Evolutionary conservation across 352 stramenopile genomes (phyloP), one percentile per base, ranked within the genome.

Genomic region (Phytophthora syringae): DNA sequence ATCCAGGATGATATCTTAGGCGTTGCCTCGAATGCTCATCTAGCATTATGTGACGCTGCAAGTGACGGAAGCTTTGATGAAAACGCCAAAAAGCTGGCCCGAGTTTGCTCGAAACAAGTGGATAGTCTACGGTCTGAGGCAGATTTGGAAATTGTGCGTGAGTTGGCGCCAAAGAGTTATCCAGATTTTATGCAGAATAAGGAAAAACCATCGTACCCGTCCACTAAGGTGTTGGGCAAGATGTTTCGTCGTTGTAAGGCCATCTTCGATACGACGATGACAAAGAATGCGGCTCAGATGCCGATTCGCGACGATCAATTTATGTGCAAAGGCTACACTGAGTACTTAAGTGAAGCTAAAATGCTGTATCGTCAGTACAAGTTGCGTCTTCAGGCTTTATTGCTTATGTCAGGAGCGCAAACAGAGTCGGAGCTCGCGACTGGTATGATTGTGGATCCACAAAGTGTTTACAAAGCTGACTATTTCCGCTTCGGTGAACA

Each of bases 161-260:
- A 69, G 1, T 58, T 84, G 7, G 72, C 79, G 12, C 79, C 83
- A 7, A 79, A 75, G 18, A 72, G 70, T 25, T 95, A 94, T 44
- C 85, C 88, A 2, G 88, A 94, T 34, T 95, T 94, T 49, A 90
- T 95, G 86, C 66, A 85, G 28, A 95, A 90, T 39, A 72, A 64
- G 7, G 78, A 89, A 11, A 91, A 90, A 20, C 63, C 69, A 0
- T 79, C 62, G 16, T 93, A 94, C 48, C 71, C 69, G 52, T 95
- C 88, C 4, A 77, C 66, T 24, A 93, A 93, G 39, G 70, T 92
- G 34, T 62, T 94, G 7, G 88, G 88, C 3, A 79, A 88, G 24
- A 83, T 95, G 73, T 94, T 85, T 61, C 88, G 86, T 0, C 78
- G 82, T 18, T 86, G 77, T 40, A 79, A 82, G 28, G 72, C 80